phyloP scores from a whole-genome alignment of 805 yeast species.

The Candida germanica region DNA sequence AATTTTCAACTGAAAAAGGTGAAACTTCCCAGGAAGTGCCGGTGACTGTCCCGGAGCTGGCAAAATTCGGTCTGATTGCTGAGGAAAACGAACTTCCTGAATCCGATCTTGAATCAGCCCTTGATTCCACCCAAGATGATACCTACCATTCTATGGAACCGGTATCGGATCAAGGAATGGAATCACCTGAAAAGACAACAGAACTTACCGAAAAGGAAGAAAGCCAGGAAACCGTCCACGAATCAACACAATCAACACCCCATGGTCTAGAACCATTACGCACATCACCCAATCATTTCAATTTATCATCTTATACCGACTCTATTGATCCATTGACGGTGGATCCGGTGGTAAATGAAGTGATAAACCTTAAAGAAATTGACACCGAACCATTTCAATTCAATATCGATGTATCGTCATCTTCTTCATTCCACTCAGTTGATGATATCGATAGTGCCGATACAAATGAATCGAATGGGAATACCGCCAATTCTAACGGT shows the following conservation, averaged over 20 bases:
- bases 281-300: not conserved
- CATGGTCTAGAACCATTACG: slow-evolving; percentile 2
- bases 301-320: not conserved
- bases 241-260: not conserved
- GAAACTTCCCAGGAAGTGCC: not conserved
- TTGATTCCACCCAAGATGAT: not conserved
- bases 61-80: too few species aligned
- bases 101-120: not conserved
- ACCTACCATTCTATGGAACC: not conserved
- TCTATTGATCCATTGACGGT: slow-evolving; percentile 6
- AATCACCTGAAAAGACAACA: not conserved
- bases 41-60: not conserved
- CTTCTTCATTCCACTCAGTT: slow-evolving; percentile 9
- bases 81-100: not conserved
- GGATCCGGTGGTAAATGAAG: slow-evolving; percentile 8
- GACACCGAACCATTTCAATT: slow-evolving; percentile 14
- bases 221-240: not conserved
- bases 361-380: slow-evolving; percentile 9
- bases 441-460: not conserved
- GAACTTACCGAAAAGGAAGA: not conserved
- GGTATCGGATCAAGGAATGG: not conserved
- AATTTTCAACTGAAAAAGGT: not conserved
- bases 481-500: slow-evolving; percentile 1
- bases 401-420: slow-evolving; percentile 8
- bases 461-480: slow-evolving; percentile 1